Evolutionary conservation across 441 rosid genomes (phyloP), one percentile per base, ranked within the genome.

Genomic region (Adansonia rubrostipa): DNA sequence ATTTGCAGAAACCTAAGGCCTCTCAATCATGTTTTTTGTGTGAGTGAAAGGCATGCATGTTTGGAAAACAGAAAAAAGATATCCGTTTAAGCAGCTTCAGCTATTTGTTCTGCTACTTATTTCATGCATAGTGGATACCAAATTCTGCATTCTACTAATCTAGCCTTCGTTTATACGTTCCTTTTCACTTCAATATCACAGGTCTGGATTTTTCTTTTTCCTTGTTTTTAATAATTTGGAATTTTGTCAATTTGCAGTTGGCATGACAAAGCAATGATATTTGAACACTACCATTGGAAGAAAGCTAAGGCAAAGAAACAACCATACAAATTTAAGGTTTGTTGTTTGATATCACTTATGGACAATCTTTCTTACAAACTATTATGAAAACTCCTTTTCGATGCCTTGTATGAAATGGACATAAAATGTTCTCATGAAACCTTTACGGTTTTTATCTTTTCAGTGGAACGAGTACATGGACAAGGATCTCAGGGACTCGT

Each of bases 391-490:
- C 14, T 58, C 53, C 36, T 33, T 33, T 66, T 40, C 13, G 77
- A 20, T 58, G 33, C 54, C 13, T 73, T 40, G 6, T 2, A 58
- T 42, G 45, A 58, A 11, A 7, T 74, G 36, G 54, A 36, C 9
- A 15, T 47, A 15, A 24, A 62, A 20, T 62, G 0, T 51, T 80
- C 81, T 74, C 28, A 65, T 77, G 56, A 72, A 60, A 51, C 45
- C 24, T 69, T 73, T 19, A 40, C 45, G 33, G 33, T 76, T 84
- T 61, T 42, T 44, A 60, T 76, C 73, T 73, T 84, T 85, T 75
- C 92, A 94, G 97, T 94, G 98, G 98, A 94, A 94, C 36, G 85
- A 91, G 86, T 81, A 80, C 87, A 89, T 87, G 91, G 94, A 90
- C 54, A 90, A 36, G 74, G 93, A 91, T 62, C 82, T 40, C 78